Evolutionary conservation across 129 eudicot genomes (phyloP), one percentile per base, ranked within the genome.

Genomic region (Flaveria brownii): DNA sequence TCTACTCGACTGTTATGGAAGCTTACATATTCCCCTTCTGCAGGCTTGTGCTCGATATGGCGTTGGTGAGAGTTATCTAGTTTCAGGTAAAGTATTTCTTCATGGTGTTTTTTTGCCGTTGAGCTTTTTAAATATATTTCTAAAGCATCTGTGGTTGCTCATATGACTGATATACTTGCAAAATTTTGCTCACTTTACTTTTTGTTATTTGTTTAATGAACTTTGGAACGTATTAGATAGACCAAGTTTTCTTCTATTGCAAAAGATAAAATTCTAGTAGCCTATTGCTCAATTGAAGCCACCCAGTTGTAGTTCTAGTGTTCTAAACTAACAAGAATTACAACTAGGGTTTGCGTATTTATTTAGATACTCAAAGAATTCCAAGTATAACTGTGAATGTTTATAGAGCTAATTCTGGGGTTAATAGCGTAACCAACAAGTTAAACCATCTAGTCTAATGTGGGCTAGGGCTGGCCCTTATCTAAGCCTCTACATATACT

Each of bases 51-150:
- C 71, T 74, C 78, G 78, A 10, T 74, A 74, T 82, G 96, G 90
- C 22, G 82, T 85, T 83, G 89, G 87, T 33, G 93, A 88, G 63
- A 78, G 84, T 78, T 88, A 85, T 64, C 72, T 85, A 83, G 87
- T 78, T 64, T 84, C 96, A 81, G 96, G 96, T 92, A 88, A 36
- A 36, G 43, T 22, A 47, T 77, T 62, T 43, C 50, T 46, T 36
- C 20, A 13, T 45, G 60, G 64, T 57, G 15, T 20, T 59, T 9
- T 11, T 57, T n/a, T 57, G 65, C 15, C 23, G 33, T 49, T 49
- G 54, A 49, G 54, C 54, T 49, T 13, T 47, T 14, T 49, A 49
- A 49, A 13, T 49, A 49, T 49, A 49, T 49, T 62, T 17, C 79
- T 11, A 25, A 9, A n/a, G 51, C 60, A 54, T n/a, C 3, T 54